Evolutionary conservation across 768 basidiomycete species (phyloP).

Genomic region (Pulveroboletus sp.): DNA sequence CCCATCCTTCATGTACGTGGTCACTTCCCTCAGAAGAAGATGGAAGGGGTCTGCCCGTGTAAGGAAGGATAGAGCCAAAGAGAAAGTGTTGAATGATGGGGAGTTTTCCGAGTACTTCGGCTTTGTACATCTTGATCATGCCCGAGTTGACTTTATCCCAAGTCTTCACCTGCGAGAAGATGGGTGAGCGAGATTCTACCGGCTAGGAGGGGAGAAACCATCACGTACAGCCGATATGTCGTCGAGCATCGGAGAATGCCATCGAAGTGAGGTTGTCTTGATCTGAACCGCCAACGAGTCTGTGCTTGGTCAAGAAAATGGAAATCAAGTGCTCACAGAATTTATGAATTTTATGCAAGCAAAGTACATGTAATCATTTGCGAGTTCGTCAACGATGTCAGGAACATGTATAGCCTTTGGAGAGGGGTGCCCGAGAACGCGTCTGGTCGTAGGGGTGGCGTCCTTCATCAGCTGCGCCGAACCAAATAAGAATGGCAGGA

Average conservation of each 20-base stretch:
- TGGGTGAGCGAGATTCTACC: background rate
- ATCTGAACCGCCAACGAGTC: conserved; percentile 45
- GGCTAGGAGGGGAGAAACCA: background rate
- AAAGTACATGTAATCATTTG: conserved; percentile 93
- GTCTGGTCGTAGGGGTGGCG: conserved; percentile 4
- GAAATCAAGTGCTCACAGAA: conserved; percentile 50
- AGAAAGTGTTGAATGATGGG: conserved; percentile 96
- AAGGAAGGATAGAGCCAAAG: conserved; percentile 77
- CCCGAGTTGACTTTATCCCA: conserved; percentile 97
- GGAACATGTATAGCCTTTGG: conserved; percentile 91
- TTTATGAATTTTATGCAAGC: conserved; percentile 96
- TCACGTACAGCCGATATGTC: conserved; percentile 79
- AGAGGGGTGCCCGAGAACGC: conserved; percentile 61
- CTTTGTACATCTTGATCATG: conserved; percentile 97
- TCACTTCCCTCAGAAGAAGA: conserved; percentile 17
- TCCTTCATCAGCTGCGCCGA: conserved; percentile 58
- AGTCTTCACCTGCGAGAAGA: conserved; percentile 57
- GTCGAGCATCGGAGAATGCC: conserved; percentile 99
- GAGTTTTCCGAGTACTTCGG: conserved; percentile 91
- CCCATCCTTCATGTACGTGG: conserved; percentile 59
- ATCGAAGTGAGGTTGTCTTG: conserved; percentile 90
- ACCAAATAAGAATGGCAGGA: conserved; percentile 86
- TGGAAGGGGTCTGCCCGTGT: conserved; percentile 54
- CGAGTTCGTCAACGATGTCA: conserved; percentile 89
- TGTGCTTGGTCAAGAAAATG: background rate